These are phyloP conservation scores for Boletellus ananiceps DNA, from an alignment of 768 basidiomycete genomes.

Conservation along the genomic window DNA sequence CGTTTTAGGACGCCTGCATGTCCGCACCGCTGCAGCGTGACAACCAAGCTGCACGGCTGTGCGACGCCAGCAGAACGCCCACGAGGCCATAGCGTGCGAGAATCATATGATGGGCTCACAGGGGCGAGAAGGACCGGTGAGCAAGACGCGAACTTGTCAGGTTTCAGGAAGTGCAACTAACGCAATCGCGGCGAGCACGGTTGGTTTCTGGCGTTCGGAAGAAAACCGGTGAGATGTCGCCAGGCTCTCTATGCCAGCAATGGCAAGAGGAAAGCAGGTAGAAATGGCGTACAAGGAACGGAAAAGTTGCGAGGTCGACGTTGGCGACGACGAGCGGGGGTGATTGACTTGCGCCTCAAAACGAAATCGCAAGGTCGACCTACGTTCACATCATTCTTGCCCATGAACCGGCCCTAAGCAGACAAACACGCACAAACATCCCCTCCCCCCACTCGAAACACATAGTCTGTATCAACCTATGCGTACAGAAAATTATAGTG, in stretches of 20 bases:
- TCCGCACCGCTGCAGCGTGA: conserved; percentile 25
- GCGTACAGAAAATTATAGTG: conserved; percentile 26
- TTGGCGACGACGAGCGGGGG: conserved; percentile 28
- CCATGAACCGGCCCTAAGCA: conserved; percentile 33
- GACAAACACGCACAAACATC: conserved; percentile 29
- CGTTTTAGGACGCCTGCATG: conserved; percentile 19
- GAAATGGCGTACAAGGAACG: conserved; percentile 17
- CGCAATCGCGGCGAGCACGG: conserved; percentile 27
- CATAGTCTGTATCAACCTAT: not conserved
- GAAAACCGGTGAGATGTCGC: conserved; percentile 20
- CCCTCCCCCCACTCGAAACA: not conserved
- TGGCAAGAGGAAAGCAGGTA: not conserved
- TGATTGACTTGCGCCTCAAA: conserved; percentile 25
- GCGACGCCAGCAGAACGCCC: conserved; percentile 11
- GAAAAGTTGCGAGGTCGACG: conserved; percentile 21
- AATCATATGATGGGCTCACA: conserved; percentile 17
- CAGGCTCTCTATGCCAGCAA: not conserved
- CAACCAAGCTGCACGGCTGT: conserved; percentile 29
- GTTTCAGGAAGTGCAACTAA: conserved; percentile 19
- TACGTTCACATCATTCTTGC: conserved; percentile 19
- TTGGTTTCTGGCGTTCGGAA: conserved; percentile 20
- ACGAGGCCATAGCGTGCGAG: conserved; percentile 4
- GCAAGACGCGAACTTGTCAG: conserved; percentile 19
- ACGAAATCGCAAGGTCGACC: conserved; percentile 23
- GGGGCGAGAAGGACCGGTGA: conserved; percentile 12